These are phyloP conservation scores for Alternaria sp. DNA, from an alignment of 2,329 filamentous ascomycete species.

Conservation along the genomic window DNA sequence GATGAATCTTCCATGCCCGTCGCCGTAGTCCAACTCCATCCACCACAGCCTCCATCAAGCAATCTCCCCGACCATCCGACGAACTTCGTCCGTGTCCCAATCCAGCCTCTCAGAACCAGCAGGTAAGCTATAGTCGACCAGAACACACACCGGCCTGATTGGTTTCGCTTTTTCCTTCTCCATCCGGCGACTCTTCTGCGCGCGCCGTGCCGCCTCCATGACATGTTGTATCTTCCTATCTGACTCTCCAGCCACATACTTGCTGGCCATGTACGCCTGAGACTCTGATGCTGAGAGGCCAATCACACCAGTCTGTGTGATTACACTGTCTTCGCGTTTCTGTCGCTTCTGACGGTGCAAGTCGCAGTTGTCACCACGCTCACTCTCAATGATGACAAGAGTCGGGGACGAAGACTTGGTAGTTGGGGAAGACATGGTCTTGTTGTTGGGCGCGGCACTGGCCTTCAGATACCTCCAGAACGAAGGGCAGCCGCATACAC, in stretches of 20 bases:
- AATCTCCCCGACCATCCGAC: conserved; percentile 31
- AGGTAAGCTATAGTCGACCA: conserved; percentile 21
- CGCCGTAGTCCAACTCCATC: not conserved
- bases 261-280: not conserved
- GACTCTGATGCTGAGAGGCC: not conserved
- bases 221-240: not conserved
- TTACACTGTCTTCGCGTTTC: not conserved
- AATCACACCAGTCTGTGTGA: not conserved
- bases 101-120: conserved; percentile 22
- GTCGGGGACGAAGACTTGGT: no score
- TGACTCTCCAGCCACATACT: no score
- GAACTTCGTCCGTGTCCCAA: conserved; percentile 35
- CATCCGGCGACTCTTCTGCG: not conserved
- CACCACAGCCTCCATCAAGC: not conserved
- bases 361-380: not conserved
- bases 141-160: not conserved
- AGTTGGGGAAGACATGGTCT: not conserved
- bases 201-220: not conserved
- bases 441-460: not conserved
- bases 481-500: conserved; percentile 34
- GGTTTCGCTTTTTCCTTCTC: not conserved
- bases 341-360: not conserved
- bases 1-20: not conserved
- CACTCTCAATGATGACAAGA: not conserved
- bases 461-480: conserved; percentile 23